Conservation (phyloP, 176 grass and related monocot species). For the Avena insularis region DNA sequence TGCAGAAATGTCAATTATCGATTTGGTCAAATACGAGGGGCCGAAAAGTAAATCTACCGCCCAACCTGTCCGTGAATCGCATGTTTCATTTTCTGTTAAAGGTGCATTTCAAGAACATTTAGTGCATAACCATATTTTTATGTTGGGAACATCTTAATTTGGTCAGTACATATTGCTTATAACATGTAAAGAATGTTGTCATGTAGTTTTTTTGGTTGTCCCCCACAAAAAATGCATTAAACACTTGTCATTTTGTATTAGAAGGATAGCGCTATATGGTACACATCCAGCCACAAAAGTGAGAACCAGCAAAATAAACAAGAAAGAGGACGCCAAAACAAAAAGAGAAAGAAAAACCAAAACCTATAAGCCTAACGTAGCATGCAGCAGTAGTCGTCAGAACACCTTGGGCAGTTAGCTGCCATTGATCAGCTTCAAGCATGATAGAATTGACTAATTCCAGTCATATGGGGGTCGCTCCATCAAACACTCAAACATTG, state of each 20-base stretch:
- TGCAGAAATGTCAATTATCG: conserved; percentile 68
- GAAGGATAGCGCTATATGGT: neutral
- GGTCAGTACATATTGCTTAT: conserved; percentile 12
- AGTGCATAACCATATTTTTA: conserved; percentile 26
- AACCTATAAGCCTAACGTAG: neutral
- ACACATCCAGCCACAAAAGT: neutral
- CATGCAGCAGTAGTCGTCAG: neutral
- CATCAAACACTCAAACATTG: neutral
- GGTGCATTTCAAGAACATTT: conserved; percentile 46
- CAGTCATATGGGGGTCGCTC: neutral
- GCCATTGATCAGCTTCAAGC: neutral
- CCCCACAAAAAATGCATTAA: neutral
- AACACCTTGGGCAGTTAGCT: neutral
- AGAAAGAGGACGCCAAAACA: neutral
- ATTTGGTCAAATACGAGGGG: conserved; percentile 64
- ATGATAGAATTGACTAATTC: neutral
- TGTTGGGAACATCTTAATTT: neutral
- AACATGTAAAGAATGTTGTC: conserved; percentile 11
- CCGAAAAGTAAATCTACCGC: conserved; percentile 41
- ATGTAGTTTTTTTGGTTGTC: neutral
- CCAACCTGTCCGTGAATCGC: conserved; percentile 53
- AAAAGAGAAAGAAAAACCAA: conserved; percentile 9
- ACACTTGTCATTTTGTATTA: neutral
- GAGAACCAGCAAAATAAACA: neutral
- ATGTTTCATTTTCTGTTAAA: conserved; percentile 82